Evolutionary conservation across 2,329 filamentous ascomycete species (phyloP).

Genomic region (Penicillium sp.): DNA sequence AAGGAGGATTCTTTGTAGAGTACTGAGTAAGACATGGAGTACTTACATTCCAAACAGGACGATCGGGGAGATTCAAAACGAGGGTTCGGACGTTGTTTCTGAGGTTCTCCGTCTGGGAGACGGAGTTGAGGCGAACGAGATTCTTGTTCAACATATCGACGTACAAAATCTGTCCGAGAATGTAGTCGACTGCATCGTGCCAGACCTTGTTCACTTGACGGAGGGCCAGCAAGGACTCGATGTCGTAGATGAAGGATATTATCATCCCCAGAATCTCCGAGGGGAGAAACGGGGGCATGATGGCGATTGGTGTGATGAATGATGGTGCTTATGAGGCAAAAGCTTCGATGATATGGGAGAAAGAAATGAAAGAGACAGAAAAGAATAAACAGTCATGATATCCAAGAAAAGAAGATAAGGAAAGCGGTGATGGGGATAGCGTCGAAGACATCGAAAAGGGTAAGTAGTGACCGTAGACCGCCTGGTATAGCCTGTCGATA

Average conservation of each 20-base stretch:
- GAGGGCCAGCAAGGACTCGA: background rate
- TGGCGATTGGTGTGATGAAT: background rate
- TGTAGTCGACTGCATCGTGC: background rate
- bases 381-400: too few relatives aligned
- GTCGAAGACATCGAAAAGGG: too few relatives aligned
- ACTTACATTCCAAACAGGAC: background rate
- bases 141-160: background rate
- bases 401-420: too few relatives aligned
- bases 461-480: too few relatives aligned
- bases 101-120: background rate
- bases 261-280: background rate
- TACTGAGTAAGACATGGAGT: background rate
- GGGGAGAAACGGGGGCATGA: background rate
- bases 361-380: background rate
- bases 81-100: background rate
- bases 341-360: too few relatives aligned
- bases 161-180: background rate
- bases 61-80: background rate
- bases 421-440: too few relatives aligned
- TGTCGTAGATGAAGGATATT: background rate
- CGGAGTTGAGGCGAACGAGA: background rate
- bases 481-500: too few relatives aligned
- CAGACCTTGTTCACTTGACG: background rate
- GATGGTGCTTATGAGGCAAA: too few relatives aligned
- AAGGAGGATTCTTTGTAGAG: background rate